Evolutionary conservation across 768 basidiomycete genomes (phyloP).

Genomic region (Mycena polygramma): DNA sequence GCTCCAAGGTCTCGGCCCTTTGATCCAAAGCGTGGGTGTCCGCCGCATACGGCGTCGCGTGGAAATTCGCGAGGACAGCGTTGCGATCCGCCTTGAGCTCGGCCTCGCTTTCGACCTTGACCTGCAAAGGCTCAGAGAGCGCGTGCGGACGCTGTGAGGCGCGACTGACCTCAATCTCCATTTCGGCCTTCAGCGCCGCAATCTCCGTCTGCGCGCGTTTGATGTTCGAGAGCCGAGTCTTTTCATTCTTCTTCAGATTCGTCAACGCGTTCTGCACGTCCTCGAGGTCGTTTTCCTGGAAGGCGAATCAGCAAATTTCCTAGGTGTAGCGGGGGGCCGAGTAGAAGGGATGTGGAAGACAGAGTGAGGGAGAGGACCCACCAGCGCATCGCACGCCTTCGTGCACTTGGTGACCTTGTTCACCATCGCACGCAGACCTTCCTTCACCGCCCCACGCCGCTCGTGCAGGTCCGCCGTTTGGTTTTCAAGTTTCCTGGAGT

Average conservation of each 20-base stretch:
- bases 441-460: constrained; percentile 68
- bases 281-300: constrained; percentile 70
- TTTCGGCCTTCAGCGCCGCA: constrained; percentile 56
- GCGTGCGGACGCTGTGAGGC: background rate
- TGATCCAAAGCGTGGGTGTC: constrained; percentile 28
- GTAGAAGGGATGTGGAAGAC: background rate
- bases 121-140: background rate
- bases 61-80: background rate
- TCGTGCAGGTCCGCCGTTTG: constrained; percentile 62
- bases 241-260: constrained; percentile 73
- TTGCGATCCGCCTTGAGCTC: constrained; percentile 10
- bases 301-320: background rate
- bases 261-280: constrained; percentile 62
- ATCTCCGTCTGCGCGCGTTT: constrained; percentile 66
- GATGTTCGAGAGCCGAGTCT: constrained; percentile 67
- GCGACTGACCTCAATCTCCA: constrained; percentile 62
- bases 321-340: background rate
- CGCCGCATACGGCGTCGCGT: constrained; percentile 2
- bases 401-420: constrained; percentile 62
- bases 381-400: constrained; percentile 65
- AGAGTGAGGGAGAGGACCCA: constrained; percentile 41
- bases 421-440: constrained; percentile 64
- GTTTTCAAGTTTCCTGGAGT: constrained; percentile 61
- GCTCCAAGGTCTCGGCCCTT: constrained; percentile 40
- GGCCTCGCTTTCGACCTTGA: constrained; percentile 25